phyloP scores from a whole-genome alignment of 768 basidiomycete species.

The Suillus subluteus region DNA sequence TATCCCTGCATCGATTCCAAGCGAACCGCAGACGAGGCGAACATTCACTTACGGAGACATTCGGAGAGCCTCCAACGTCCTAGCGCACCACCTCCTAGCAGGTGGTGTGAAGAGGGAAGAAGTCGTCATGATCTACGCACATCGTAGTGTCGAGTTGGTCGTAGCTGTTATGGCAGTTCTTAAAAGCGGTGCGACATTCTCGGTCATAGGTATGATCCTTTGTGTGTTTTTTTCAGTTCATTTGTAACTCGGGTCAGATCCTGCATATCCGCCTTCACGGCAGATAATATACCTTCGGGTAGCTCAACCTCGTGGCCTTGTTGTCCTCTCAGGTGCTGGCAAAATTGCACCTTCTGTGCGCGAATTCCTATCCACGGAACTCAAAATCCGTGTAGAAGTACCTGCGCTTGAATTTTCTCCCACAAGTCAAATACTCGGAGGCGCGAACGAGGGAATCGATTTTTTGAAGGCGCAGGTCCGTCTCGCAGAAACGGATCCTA shows the following conservation, averaged over 20 bases:
- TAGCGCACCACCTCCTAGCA: constrained; percentile 87
- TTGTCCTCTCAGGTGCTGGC: constrained; percentile 92
- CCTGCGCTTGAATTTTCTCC: constrained; percentile 81
- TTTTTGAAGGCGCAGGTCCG: constrained; percentile 57
- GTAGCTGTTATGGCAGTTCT: constrained; percentile 96
- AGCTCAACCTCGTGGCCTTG: constrained; percentile 86
- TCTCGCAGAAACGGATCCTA: constrained; percentile 73
- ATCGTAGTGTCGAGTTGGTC: constrained; percentile 94
- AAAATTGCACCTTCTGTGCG: constrained; percentile 78
- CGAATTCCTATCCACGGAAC: constrained; percentile 75
- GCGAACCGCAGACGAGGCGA: constrained; percentile 52
- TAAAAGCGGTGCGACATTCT: constrained; percentile 96
- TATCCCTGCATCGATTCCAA: constrained; percentile 43
- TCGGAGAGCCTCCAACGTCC: constrained; percentile 81
- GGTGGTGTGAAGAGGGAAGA: constrained; percentile 90
- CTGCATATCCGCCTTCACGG: constrained; percentile 92
- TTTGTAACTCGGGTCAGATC: constrained; percentile 58
- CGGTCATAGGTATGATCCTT: constrained; percentile 80
- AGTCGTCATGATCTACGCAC: constrained; percentile 97
- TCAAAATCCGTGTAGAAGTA: constrained; percentile 88
- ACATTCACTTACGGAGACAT: constrained; percentile 82
- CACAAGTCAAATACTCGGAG: constrained; percentile 69
- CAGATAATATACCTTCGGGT: constrained; percentile 94
- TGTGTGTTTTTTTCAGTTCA: constrained; percentile 7
- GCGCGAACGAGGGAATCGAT: constrained; percentile 53